phyloP scores from a whole-genome alignment of 192 early-diverging fungal genomes.

The Dissophora ornata region DNA sequence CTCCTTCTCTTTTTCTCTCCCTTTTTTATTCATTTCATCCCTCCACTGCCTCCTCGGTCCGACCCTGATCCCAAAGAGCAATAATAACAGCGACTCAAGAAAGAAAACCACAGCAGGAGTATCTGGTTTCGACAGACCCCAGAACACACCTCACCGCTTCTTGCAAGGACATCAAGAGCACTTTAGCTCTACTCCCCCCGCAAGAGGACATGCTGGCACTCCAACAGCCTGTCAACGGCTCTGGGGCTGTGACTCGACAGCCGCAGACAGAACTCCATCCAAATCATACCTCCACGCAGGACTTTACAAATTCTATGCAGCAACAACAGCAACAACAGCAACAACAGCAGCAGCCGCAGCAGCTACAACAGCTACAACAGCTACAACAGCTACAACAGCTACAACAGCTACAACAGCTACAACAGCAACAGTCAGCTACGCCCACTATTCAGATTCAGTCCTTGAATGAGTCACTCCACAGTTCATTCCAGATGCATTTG shows the following conservation, averaged over 20 bases:
- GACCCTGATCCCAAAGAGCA: neutral
- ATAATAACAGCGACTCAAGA: neutral
- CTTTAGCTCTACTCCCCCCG: neutral
- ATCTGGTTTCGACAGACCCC: too few species aligned
- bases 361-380: slow-evolving; percentile 7
- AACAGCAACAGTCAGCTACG: slow-evolving; percentile 20
- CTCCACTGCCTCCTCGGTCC: neutral
- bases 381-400: slow-evolving; percentile 2
- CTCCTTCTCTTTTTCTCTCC: slow-evolving; percentile 2
- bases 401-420: slow-evolving; percentile 14
- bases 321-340: slow-evolving; percentile 5
- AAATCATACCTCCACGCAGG: neutral
- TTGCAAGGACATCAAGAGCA: too few species aligned
- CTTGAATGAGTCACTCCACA: slow-evolving; percentile 24
- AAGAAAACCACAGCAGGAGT: neutral
- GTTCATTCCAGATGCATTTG: slow-evolving; percentile 35
- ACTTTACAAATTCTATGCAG: neutral
- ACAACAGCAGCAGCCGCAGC: neutral
- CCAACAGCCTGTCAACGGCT: slow-evolving; percentile 36
- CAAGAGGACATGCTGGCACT: slow-evolving; percentile 42
- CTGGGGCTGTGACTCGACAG: slow-evolving; percentile 17
- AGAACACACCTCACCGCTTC: too few species aligned
- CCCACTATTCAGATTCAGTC: slow-evolving; percentile 43
- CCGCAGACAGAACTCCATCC: slow-evolving; percentile 12
- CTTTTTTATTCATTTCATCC: slow-evolving; percentile 7